Evolutionary conservation across 2,329 filamentous ascomycete genomes (phyloP).

Genomic region (Elsinoe australis): DNA sequence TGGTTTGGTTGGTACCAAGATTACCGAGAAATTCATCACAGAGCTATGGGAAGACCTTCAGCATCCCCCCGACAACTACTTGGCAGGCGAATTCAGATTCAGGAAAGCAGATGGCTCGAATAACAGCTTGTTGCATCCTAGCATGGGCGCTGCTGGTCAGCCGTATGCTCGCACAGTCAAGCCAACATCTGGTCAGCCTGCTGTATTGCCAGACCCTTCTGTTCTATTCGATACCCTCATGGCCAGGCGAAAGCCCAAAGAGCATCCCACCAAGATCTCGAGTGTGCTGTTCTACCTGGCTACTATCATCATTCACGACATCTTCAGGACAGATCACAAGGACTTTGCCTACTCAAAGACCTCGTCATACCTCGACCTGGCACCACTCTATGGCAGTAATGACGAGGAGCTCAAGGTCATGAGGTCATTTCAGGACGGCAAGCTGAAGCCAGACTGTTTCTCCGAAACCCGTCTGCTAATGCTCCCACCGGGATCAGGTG

Average conservation of each 20-base stretch:
- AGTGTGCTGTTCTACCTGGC: constrained; percentile 69
- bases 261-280: constrained; percentile 65
- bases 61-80: constrained; percentile 40
- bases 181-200: constrained; percentile 49
- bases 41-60: constrained; percentile 43
- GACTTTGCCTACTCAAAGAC: constrained; percentile 59
- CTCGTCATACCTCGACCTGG: constrained; percentile 67
- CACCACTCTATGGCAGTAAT: constrained; percentile 65
- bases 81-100: constrained; percentile 40
- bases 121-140: constrained; percentile 54
- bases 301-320: constrained; percentile 55
- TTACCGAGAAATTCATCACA: constrained; percentile 40
- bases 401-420: constrained; percentile 59
- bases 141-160: constrained; percentile 57
- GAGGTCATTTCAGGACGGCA: constrained; percentile 58
- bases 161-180: constrained; percentile 62
- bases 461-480: constrained; percentile 56
- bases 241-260: constrained; percentile 53
- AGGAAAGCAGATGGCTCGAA: constrained; percentile 44
- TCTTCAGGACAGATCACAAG: constrained; percentile 57
- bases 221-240: constrained; percentile 61
- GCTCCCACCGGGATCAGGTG: constrained; percentile 62
- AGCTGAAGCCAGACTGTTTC: constrained; percentile 64
- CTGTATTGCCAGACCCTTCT: constrained; percentile 56
- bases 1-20: constrained; percentile 32